Evolutionary conservation across 75 land plant species (phyloP), one percentile per base, ranked within the genome.

Genomic region (Gnetum montanum): DNA sequence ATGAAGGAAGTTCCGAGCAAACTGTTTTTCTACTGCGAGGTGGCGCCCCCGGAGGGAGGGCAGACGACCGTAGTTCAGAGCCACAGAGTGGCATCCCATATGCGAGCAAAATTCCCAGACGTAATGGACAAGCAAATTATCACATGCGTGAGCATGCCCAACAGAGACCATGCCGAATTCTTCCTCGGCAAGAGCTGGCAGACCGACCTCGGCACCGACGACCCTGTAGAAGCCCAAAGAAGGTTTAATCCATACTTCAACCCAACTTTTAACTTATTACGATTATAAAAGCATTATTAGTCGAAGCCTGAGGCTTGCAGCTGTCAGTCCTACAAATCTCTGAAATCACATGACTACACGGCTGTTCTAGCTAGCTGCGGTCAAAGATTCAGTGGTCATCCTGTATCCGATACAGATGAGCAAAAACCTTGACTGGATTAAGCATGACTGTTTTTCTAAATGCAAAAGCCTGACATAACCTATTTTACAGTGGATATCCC

Each of bases 1-100:
- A 49, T 49, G 51, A 49, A 57, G 54, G 62, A 60, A 29, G 53
- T 60, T 28, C 62, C 62, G 18, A 54, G 60, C 6, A 60, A 60
- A 22, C 2, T 60, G 2, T n/a, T 60, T 1, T 62, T 62, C 41
- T 62, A 31, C 31, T 62, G 65, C 62, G 37, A 59, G 18, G 31
- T 34, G 4, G 62, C 65, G 10, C 64, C 65, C 12, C 61, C 61
- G 2, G 65, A 31, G 24, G 65, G 65, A 6, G 65, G 65, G 1
- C 30, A 34, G 30, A 62, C 65, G 0, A 25, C 63, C 0, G 24
- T 62, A 6, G 65, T 62, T 5, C 65, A 12, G 6, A 49, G 62
- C 18, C 28, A 60, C 28, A 40, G 15, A 13, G 30, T 57, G 3
- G 50, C 59, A 23, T 8, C 18, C 25, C 25, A 43, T 16, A 57